Evolutionary conservation across 441 rosid genomes (phyloP).

Genomic region (Geranium incanum): DNA sequence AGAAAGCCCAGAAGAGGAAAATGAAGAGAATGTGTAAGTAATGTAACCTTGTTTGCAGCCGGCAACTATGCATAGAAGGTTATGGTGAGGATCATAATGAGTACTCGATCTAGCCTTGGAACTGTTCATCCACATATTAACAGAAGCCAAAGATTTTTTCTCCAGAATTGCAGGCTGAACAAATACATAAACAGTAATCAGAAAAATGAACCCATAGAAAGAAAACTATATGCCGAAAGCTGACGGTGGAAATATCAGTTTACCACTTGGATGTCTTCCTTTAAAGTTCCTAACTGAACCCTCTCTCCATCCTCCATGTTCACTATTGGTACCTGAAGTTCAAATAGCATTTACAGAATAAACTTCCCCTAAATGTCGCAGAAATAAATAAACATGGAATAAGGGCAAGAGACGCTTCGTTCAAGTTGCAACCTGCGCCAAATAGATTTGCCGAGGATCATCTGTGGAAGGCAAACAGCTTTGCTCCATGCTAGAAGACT

Average conservation of each 20-base stretch:
- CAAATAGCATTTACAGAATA: not conserved
- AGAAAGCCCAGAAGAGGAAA: not conserved
- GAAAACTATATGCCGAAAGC: not conserved
- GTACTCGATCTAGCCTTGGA: conserved; percentile 70
- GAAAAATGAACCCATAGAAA: conserved; percentile 5
- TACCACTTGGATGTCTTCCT: conserved; percentile 57
- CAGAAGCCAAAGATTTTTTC: conserved; percentile 49
- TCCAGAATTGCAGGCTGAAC: conserved; percentile 55
- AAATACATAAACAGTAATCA: conserved; percentile 21
- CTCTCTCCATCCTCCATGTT: conserved; percentile 55
- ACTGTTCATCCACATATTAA: conserved; percentile 86
- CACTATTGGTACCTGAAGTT: conserved; percentile 69
- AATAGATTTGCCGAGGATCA: conserved; percentile 50
- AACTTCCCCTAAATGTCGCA: not conserved
- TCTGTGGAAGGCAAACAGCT: conserved; percentile 24
- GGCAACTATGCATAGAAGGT: conserved; percentile 60
- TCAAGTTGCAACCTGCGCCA: conserved; percentile 59
- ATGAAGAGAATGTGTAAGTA: not conserved
- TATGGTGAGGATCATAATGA: conserved; percentile 89
- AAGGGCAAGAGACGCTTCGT: not conserved
- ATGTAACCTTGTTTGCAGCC: conserved; percentile 69
- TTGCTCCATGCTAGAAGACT: conserved; percentile 23
- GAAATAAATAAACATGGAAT: conserved; percentile 10
- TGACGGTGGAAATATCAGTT: conserved; percentile 12
- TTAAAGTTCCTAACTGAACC: conserved; percentile 59